A percentile compares a stretch with the other conserved stretches of the same genome.
Evolutionary conservation across 2,329 filamentous ascomycete species (phyloP).

Genomic region (Cryphonectria naterciae): DNA sequence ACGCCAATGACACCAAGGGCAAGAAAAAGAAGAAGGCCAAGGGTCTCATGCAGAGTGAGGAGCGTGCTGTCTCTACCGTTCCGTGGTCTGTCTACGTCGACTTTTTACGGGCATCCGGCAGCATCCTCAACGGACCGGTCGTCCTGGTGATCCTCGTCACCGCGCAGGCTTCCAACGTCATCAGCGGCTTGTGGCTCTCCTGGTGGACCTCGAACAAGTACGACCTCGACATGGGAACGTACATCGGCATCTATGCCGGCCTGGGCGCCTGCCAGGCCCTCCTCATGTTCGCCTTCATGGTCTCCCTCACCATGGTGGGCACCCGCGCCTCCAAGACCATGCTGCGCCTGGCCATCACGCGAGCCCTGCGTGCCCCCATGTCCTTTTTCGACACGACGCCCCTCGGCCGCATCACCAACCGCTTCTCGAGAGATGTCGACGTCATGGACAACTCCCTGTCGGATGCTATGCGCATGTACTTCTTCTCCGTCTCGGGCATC

Average conservation of each 20-base stretch:
- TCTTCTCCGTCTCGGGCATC: constrained; percentile 65
- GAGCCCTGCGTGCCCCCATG: constrained; percentile 23
- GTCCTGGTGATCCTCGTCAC: constrained; percentile 54
- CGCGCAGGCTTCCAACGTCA: constrained; percentile 68
- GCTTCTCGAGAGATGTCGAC: constrained; percentile 71
- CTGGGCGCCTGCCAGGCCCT: constrained; percentile 61
- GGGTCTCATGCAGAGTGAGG: constrained; percentile 69
- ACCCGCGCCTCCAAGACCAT: constrained; percentile 68
- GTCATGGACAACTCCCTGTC: constrained; percentile 72
- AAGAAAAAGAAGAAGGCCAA: constrained; percentile 61
- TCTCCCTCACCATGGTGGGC: constrained; percentile 64
- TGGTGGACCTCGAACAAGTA: constrained; percentile 72
- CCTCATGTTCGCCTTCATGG: constrained; percentile 66
- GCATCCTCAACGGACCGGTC: constrained; percentile 58
- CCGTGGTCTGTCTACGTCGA: constrained; percentile 64
- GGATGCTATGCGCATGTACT: constrained; percentile 69
- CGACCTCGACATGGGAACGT: constrained; percentile 56
- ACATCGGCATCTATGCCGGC: constrained; percentile 55
- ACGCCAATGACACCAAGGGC: constrained; percentile 40
- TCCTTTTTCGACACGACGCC: constrained; percentile 70
- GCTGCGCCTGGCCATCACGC: constrained; percentile 42
- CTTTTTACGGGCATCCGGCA: constrained; percentile 63
- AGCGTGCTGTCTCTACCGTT: constrained; percentile 53
- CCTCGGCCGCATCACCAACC: constrained; percentile 69
- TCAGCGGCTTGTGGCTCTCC: constrained; percentile 71